A percentile compares a stretch with the other conserved stretches of the same genome.
Conservation (phyloP, 1,139 yeast genomes). For the Geotrichum histeridarum region DNA sequence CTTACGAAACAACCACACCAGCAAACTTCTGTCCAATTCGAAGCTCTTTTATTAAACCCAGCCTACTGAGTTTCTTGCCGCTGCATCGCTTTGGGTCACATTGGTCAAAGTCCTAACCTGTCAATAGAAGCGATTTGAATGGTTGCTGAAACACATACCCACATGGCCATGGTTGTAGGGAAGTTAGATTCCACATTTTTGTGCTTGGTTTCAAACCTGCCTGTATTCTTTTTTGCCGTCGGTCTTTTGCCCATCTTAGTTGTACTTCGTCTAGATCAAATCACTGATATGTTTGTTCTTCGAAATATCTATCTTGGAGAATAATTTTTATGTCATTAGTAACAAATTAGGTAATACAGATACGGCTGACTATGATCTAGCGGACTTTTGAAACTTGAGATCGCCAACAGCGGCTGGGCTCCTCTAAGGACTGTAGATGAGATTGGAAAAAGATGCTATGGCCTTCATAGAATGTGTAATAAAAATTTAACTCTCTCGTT, state of each 20-base stretch:
- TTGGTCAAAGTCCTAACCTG: slow-evolving; percentile 73
- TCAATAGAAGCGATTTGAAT: neutral
- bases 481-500: too few species aligned
- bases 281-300: too few species aligned
- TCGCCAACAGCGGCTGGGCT: too few species aligned
- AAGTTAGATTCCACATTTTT: slow-evolving; percentile 24
- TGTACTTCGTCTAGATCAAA: too few species aligned
- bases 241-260: slow-evolving; percentile 19
- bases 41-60: slow-evolving; percentile 74
- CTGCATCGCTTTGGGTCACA: slow-evolving; percentile 98
- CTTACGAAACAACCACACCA: slow-evolving; percentile 74
- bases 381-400: too few species aligned
- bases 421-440: too few species aligned
- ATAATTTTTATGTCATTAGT: too few species aligned
- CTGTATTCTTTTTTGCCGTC: slow-evolving; percentile 12
- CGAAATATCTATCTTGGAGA: too few species aligned
- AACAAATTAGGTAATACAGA: too few species aligned
- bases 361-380: too few species aligned
- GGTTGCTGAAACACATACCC: slow-evolving; percentile 30
- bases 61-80: slow-evolving; percentile 85
- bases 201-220: slow-evolving; percentile 24
- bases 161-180: slow-evolving; percentile 43
- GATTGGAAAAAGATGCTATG: too few species aligned
- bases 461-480: too few species aligned
- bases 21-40: slow-evolving; percentile 87